Conservation (phyloP, 129 eudicot species). For the Flaveria robusta region DNA sequence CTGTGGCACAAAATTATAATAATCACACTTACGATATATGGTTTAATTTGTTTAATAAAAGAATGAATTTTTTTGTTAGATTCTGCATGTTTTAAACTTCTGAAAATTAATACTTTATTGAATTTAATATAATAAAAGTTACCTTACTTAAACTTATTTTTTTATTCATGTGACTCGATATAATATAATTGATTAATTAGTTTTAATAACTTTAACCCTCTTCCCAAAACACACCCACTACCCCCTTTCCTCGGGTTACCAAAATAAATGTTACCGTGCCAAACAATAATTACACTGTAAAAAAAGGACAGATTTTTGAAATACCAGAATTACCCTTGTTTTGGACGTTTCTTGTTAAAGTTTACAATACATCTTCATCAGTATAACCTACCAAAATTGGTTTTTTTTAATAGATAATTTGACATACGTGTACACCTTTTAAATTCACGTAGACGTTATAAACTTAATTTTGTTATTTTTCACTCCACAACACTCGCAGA, state of each 20-base stretch:
- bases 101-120: neutral
- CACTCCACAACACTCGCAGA: too few species aligned
- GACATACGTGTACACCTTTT: too few species aligned
- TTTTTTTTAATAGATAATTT: too few species aligned
- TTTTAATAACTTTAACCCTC: slow-evolving; percentile 44
- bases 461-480: too few species aligned
- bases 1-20: too few species aligned
- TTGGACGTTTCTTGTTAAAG: slow-evolving; percentile 37
- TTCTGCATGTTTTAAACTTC: neutral
- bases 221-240: slow-evolving; percentile 92
- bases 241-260: slow-evolving; percentile 57
- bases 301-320: slow-evolving; percentile 18
- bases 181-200: slow-evolving; percentile 21
- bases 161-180: slow-evolving; percentile 36
- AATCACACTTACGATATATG: too few species aligned
- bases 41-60: too few species aligned
- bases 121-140: neutral
- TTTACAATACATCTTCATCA: slow-evolving; percentile 32
- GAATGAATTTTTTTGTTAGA: neutral
- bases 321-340: slow-evolving; percentile 37
- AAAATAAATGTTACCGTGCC: slow-evolving; percentile 41
- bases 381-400: neutral
- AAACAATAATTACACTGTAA: slow-evolving; percentile 36
- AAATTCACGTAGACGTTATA: too few species aligned
- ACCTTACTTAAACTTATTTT: slow-evolving; percentile 1